Percentiles rank a stretch among this genome's conserved stretches.
phyloP scores from a whole-genome alignment of 169 alveolate species.

The Plasmodium cynomolgi region DNA sequence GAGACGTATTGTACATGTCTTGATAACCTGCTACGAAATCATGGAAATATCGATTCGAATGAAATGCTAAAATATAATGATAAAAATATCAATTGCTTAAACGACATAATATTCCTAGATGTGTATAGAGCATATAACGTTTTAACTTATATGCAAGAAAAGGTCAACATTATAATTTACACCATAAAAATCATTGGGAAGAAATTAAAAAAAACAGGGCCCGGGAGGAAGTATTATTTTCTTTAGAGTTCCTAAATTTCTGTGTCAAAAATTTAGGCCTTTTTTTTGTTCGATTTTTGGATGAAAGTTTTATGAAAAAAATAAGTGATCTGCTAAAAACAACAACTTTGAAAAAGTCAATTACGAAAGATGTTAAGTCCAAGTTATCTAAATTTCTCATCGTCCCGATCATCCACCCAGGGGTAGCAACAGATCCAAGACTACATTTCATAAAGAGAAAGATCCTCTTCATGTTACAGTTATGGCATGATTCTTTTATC shows the following conservation, averaged over 20 bases:
- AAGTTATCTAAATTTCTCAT: slow-evolving; percentile 81
- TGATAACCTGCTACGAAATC: slow-evolving; percentile 74
- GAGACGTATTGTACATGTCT: slow-evolving; percentile 69
- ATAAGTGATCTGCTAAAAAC: slow-evolving; percentile 76
- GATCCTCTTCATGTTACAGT: slow-evolving; percentile 79
- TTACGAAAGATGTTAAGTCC: slow-evolving; percentile 82
- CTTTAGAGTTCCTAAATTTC: slow-evolving; percentile 79
- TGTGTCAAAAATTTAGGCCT: slow-evolving; percentile 82
- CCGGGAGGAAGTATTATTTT: slow-evolving; percentile 84
- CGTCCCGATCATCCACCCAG: slow-evolving; percentile 85
- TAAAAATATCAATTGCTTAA: slow-evolving; percentile 70
- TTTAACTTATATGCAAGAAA: slow-evolving; percentile 75
- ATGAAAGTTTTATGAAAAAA: slow-evolving; percentile 82
- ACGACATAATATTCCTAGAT: slow-evolving; percentile 73
- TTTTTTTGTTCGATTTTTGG: slow-evolving; percentile 78
- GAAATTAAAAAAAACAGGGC: slow-evolving; percentile 79
- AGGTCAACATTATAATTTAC: slow-evolving; percentile 51
- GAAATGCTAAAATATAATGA: slow-evolving; percentile 75
- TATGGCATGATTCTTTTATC: slow-evolving; percentile 83
- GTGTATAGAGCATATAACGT: slow-evolving; percentile 75
- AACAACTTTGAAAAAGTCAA: slow-evolving; percentile 79
- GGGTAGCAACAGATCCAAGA: slow-evolving; percentile 85
- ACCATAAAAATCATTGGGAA: slow-evolving; percentile 79
- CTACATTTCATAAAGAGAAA: slow-evolving; percentile 84
- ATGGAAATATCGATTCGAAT: slow-evolving; percentile 74